Evolutionary conservation across 441 rosid species (phyloP), one percentile per base, ranked within the genome.

Genomic region (Sinapis alba): DNA sequence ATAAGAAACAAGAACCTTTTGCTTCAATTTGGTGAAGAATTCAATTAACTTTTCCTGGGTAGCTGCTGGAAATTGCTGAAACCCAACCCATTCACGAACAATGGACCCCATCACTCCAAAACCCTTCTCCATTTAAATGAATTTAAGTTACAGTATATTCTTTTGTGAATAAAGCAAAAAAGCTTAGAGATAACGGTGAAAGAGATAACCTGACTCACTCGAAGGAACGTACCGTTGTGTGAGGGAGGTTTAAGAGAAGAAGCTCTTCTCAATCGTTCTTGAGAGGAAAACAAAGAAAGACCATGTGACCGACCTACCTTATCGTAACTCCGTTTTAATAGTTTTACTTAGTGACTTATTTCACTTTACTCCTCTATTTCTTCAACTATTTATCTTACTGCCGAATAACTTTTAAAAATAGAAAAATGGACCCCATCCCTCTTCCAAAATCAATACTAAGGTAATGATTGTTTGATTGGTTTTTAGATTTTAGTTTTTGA

Each of bases 61-160:
- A 63, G 97, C 90, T 8, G 88, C 70, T 30, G 98, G 99, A 79
- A 95, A 92, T 80, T 91, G 94, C 75, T 95, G 94, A 78, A 95
- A 88, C 78, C 94, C 97, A 2, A 73, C 62, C 98, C 99, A 95
- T 83, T 95, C 99, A 65, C 98, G 97, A 82, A 81, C 69, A 30
- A 77, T 12, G 24, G 83, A 79, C 60, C 79, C 79, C 82, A 79
- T 79, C 75, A 64, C 71, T 68, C 71, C 56, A 16, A 47, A 66
- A 43, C 26, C 74, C 62, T 72, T 41, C 65, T 24, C 18, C 54
- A 20, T 0, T 0, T 0, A 28, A 9, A 26, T 6, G 16, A 41
- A 41, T 12, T 11, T 53, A 32, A 7, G 15, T 16, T 10, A n/a
- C 32, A 28, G 32, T 28, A 28, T 6, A 28, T 5, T 28, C 32